Percentiles rank a stretch among this genome's conserved stretches.
Conservation (phyloP, 140 eudicot genomes). For the Bidens hawaiensis region DNA sequence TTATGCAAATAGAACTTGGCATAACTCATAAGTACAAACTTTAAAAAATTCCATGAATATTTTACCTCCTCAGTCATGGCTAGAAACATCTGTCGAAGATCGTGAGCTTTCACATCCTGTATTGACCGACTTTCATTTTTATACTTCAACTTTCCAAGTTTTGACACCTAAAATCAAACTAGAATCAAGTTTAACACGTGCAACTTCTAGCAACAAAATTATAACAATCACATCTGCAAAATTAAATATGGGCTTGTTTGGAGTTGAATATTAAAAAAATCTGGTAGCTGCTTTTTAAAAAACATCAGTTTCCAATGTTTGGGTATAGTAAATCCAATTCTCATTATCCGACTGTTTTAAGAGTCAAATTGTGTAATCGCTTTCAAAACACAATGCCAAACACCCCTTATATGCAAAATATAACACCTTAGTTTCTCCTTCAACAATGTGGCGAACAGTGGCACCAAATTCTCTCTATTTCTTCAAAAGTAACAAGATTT, state of each 20-base stretch:
- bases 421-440: constrained; percentile 97
- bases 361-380: too few relatives aligned
- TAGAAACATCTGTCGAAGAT: constrained; percentile 90
- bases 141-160: constrained; percentile 85
- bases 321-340: not conserved
- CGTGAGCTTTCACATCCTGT: constrained; percentile 94
- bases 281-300: not conserved
- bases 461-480: constrained; percentile 85
- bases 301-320: not conserved
- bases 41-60: constrained; percentile 13
- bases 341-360: not conserved
- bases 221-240: constrained; percentile 5
- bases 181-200: constrained; percentile 14
- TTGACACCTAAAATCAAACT: constrained; percentile 62
- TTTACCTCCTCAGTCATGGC: constrained; percentile 96
- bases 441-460: constrained; percentile 91
- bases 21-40: constrained; percentile 7
- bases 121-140: constrained; percentile 73
- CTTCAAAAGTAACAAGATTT: constrained; percentile 83
- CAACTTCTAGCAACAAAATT: not conserved
- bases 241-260: not conserved
- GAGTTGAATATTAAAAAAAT: not conserved
- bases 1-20: not conserved
- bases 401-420: not conserved
- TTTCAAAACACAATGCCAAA: too few relatives aligned